Conservation (phyloP, 306 rosid genomes). For the Biancaea sappan region DNA sequence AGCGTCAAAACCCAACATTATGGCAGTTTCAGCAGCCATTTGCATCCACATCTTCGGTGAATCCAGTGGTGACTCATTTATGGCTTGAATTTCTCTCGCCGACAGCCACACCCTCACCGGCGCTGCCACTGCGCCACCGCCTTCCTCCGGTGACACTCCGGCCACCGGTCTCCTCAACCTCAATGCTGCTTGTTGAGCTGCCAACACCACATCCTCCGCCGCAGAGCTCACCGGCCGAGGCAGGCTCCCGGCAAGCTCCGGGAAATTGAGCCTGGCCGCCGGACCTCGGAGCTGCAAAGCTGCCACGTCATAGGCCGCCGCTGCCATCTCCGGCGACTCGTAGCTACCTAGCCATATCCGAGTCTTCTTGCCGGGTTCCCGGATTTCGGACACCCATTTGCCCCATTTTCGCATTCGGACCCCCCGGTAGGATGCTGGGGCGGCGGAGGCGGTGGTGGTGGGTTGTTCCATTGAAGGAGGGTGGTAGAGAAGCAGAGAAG, state of each 20-base stretch:
- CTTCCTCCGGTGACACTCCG: neutral
- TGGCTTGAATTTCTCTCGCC: slow-evolving; percentile 78
- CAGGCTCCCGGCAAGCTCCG: slow-evolving; percentile 51
- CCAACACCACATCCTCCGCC: slow-evolving; percentile 61
- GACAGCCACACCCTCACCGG: slow-evolving; percentile 75
- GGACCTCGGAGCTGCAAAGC: slow-evolving; percentile 72
- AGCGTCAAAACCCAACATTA: slow-evolving; percentile 33
- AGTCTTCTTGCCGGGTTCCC: slow-evolving; percentile 78
- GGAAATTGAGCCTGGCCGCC: slow-evolving; percentile 61
- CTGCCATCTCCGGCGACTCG: slow-evolving; percentile 76
- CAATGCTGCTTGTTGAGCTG: slow-evolving; percentile 85
- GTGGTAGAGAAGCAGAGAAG: no score
- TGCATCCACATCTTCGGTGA: slow-evolving; percentile 95
- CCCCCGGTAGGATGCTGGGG: slow-evolving; percentile 49
- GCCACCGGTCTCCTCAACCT: slow-evolving; percentile 14
- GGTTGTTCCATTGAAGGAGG: neutral
- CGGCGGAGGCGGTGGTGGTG: neutral
- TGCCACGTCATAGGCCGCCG: slow-evolving; percentile 91
- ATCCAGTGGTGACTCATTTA: slow-evolving; percentile 86
- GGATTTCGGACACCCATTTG: slow-evolving; percentile 90
- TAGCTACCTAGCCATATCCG: slow-evolving; percentile 93
- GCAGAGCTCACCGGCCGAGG: slow-evolving; percentile 61
- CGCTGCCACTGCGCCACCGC: slow-evolving; percentile 20
- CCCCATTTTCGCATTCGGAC: slow-evolving; percentile 94
- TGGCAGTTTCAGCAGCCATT: slow-evolving; percentile 46